Evolutionary conservation across 768 basidiomycete species (phyloP), one percentile per base, ranked within the genome.

Genomic region (Boletus huronensis): DNA sequence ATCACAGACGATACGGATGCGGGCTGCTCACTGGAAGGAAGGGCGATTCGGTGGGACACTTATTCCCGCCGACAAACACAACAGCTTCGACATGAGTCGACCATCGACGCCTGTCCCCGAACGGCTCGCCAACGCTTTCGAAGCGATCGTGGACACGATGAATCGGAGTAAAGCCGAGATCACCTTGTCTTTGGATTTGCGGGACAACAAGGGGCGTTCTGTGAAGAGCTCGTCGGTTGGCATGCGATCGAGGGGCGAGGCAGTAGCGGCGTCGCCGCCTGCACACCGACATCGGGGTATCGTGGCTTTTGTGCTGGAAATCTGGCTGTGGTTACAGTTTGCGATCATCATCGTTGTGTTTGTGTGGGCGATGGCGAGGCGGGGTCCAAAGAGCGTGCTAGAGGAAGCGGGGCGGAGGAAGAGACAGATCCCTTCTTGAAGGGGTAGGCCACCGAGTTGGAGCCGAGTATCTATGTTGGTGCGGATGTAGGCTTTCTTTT

Each of bases 291-390:
- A 69, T 16, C 72, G 75, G 6, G 63, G 70, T 7, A 57, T 76
- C 21, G 72, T 73, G 32, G 71, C 66, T 38, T 70, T 87, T 46
- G 67, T 91, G 58, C 62, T 93, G 46, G 87, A 90, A 71, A 66
- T 88, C 21, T 93, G 91, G 91, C 69, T 93, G 58, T 90, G 90
- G 88, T 67, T 91, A 55, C 91, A 93, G 69, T 91, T 93, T 64
- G 74, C 69, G 8, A 76, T 91, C 56, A 82, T 93, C 58, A 77
- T 92, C 31, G 51, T 85, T 39, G 83, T 91, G 49, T 93, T 93
- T 69, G 67, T 93, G 50, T 90, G 82, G 79, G 82, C 87, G 32
- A 88, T 91, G 84, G 88, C 88, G 54, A 82, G 77, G 70, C 77
- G 82, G 19, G 90, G 91, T 3, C 90, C 90, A 6, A 85, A 83